Conservation (phyloP, 2,329 filamentous ascomycete species). For the Aspergillus aculeatus region DNA sequence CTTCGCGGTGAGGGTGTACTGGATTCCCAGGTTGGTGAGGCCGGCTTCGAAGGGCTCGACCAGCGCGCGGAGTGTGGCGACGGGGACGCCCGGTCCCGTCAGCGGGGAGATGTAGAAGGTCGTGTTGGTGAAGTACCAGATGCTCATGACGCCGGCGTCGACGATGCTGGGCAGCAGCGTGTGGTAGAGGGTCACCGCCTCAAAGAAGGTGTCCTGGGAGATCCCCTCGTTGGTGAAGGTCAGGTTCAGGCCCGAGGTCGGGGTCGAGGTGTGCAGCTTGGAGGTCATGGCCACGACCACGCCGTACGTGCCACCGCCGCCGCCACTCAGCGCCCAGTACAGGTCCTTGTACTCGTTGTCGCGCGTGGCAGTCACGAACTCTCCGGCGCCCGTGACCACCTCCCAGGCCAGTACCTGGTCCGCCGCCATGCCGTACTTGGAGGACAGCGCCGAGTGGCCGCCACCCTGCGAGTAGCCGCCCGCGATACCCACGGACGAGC, state of each 20-base stretch:
- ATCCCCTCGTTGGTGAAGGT: slow-evolving; percentile 3
- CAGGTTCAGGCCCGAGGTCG: background rate
- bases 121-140: slow-evolving; percentile 7
- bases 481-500: slow-evolving; percentile 17
- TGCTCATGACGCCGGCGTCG: slow-evolving; percentile 4
- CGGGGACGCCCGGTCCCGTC: background rate
- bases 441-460: slow-evolving; percentile 30
- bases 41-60: background rate
- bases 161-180: background rate
- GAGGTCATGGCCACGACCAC: slow-evolving; percentile 9
- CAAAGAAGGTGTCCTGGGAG: slow-evolving; percentile 5
- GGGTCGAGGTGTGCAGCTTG: background rate
- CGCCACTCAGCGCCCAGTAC: slow-evolving; percentile 17
- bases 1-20: background rate
- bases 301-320: slow-evolving; percentile 17
- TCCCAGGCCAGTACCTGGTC: slow-evolving; percentile 28
- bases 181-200: slow-evolving; percentile 3
- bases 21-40: background rate
- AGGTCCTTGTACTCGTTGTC: slow-evolving; percentile 9
- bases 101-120: slow-evolving; percentile 2
- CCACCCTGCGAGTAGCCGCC: slow-evolving; percentile 31
- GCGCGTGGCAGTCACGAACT: background rate
- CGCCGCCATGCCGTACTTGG: slow-evolving; percentile 21
- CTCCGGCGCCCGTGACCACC: slow-evolving; percentile 3
- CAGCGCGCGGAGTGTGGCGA: background rate